phyloP scores from a whole-genome alignment of 768 basidiomycete species.

The Boletus bicolor region DNA sequence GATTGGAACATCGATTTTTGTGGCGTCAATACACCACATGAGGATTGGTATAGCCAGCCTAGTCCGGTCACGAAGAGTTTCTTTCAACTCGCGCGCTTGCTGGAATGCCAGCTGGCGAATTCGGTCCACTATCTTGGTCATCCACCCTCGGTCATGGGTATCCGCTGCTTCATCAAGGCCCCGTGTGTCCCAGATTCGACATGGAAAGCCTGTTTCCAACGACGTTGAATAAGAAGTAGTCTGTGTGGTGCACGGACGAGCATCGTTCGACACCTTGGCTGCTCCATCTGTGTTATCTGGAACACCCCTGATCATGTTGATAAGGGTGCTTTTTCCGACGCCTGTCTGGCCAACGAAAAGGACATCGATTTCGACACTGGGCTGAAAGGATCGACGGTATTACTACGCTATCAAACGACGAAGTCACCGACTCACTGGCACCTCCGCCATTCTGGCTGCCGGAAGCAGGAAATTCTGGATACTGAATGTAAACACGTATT shows the following conservation, averaged over 20 bases:
- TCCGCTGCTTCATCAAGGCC: slow-evolving; percentile 24
- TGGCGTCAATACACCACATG: slow-evolving; percentile 27
- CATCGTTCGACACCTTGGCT: slow-evolving; percentile 20
- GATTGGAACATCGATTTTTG: slow-evolving; percentile 10
- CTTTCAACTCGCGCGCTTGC: slow-evolving; percentile 21
- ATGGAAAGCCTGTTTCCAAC: slow-evolving; percentile 6
- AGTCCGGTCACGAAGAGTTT: slow-evolving; percentile 6
- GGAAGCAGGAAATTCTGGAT: neutral
- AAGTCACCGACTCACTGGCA: slow-evolving; percentile 5
- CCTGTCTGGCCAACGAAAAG: slow-evolving; percentile 26
- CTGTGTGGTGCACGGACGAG: slow-evolving; percentile 17
- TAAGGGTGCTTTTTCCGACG: slow-evolving; percentile 24
- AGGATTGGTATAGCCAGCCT: slow-evolving; percentile 13
- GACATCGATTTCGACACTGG: slow-evolving; percentile 11
- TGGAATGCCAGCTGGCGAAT: slow-evolving; percentile 10
- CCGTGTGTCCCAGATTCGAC: slow-evolving; percentile 26
- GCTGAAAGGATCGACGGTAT: slow-evolving; percentile 5
- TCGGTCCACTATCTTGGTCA: slow-evolving; percentile 7
- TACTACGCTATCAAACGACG: neutral
- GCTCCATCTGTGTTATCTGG: neutral
- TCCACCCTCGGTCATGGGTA: neutral
- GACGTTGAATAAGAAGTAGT: slow-evolving; percentile 3
- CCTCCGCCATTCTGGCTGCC: slow-evolving; percentile 17
- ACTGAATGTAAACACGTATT: neutral
- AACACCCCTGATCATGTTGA: slow-evolving; percentile 22